Evolutionary conservation across 441 rosid species (phyloP).

Genomic region (Kokia cookei): DNA sequence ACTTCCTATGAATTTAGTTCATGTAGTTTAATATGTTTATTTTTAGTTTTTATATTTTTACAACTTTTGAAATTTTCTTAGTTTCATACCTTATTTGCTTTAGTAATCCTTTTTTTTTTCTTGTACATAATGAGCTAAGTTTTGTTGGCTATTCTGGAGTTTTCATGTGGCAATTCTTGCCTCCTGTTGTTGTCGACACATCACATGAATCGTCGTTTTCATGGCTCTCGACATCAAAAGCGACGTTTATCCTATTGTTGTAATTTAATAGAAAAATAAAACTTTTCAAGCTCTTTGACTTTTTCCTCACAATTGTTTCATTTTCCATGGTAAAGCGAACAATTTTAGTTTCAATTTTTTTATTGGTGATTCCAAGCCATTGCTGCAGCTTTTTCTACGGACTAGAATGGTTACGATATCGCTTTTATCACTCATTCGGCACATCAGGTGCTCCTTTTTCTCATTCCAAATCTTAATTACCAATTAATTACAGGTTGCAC

Average conservation of each 20-base stretch:
- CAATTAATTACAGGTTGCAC: not conserved
- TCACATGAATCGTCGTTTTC: constrained; percentile 41
- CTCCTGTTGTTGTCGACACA: too few species aligned
- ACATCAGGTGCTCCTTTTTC: constrained; percentile 47
- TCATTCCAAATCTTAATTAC: not conserved
- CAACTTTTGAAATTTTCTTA: too few species aligned
- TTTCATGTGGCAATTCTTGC: too few species aligned
- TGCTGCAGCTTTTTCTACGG: constrained; percentile 66
- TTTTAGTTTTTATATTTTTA: too few species aligned
- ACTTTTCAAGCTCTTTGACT: not conserved
- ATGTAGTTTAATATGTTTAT: too few species aligned
- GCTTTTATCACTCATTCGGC: constrained; percentile 64
- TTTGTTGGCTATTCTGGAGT: too few species aligned
- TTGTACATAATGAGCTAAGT: too few species aligned
- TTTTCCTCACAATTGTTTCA: not conserved
- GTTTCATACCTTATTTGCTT: too few species aligned
- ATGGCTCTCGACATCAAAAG: constrained; percentile 93
- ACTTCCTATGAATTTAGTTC: too few species aligned
- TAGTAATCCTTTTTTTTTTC: too few species aligned
- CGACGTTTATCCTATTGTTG: constrained; percentile 75
- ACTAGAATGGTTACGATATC: constrained; percentile 45
- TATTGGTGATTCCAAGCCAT: constrained; percentile 43
- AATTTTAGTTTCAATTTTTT: not conserved
- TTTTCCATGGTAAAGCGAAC: not conserved
- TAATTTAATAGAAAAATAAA: constrained; percentile 5